phyloP scores from a whole-genome alignment of 441 rosid species.

The Pelargonium hybrid region DNA sequence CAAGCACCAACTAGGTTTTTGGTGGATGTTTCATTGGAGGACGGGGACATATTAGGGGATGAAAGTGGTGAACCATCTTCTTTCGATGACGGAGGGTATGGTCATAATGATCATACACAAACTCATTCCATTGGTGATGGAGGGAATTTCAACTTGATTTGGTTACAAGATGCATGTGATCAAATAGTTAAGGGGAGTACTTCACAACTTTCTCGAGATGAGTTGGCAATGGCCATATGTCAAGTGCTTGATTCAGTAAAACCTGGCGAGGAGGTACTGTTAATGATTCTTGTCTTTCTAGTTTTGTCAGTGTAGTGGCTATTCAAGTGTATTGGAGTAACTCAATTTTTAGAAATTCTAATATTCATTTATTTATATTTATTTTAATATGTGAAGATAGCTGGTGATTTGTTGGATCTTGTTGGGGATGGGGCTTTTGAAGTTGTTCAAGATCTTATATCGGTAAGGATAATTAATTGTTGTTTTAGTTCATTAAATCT shows the following conservation, averaged over 20 bases:
- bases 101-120: constrained; percentile 23
- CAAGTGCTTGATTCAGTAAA: constrained; percentile 80
- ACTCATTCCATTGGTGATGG: constrained; percentile 26
- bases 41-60: constrained; percentile 33
- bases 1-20: constrained; percentile 67
- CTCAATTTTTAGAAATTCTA: constrained; percentile 6
- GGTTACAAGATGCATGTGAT: constrained; percentile 80
- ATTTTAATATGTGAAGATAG: constrained; percentile 38
- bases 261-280: constrained; percentile 85
- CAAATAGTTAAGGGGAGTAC: constrained; percentile 46
- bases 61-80: constrained; percentile 32
- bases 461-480: constrained; percentile 34
- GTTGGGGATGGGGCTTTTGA: constrained; percentile 88
- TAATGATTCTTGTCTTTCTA: constrained; percentile 12
- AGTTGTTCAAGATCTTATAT: constrained; percentile 72
- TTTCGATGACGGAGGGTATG: constrained; percentile 39
- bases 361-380: not conserved
- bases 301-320: constrained; percentile 15
- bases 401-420: constrained; percentile 83
- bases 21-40: constrained; percentile 50
- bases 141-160: constrained; percentile 52
- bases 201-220: constrained; percentile 79
- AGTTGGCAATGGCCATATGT: constrained; percentile 85
- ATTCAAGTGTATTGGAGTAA: constrained; percentile 13
- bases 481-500: constrained; percentile 8